Evolutionary conservation across 352 stramenopile genomes (phyloP), one percentile per base, ranked within the genome.

Genomic region (Halophytophthora polymorphica): DNA sequence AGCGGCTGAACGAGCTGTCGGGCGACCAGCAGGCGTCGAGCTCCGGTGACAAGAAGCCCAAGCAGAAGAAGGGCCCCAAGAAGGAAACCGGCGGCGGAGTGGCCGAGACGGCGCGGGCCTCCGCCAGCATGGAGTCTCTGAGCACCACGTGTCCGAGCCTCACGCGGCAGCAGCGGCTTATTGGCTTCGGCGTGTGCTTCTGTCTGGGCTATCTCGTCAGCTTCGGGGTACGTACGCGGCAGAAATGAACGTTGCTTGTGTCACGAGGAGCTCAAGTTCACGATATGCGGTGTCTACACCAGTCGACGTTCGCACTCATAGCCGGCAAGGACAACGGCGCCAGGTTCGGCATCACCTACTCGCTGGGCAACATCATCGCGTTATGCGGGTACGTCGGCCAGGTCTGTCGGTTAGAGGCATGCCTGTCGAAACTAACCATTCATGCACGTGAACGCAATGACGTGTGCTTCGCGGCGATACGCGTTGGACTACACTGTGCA

Each of bases 291-390:
- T 47, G 22, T 35, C 7, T 35, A 36, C 40, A 8, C 17, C 40
- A 94, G 84, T 90, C 84, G 35, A 92, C 82, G 39, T 88, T 94
- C 47, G 81, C 81, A 13, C 66, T 94, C 29, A 82, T 92, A 10
- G 65, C 60, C 0, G 80, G 84, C 25, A 69, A 74, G 14, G 68
- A 81, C 38, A 90, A 73, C 35, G 84, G 77, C 51, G 63, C 84
- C 42, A 88, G 83, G 61, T 94, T 94, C 49, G 84, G 81, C 23
- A 71, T 94, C 60, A 86, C 70, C 18, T 92, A 94, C 65, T 88
- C 66, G 56, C 45, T 94, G 22, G 84, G 84, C 35, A 92, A 90
- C 58, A 64, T 94, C 54, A 86, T 94, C 42, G 79, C 84, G 22
- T 73, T 94, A 29, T 92, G 81, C 61, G 79, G 77, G 83, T 93